Percentiles rank a stretch among this genome's conserved stretches.
These are phyloP conservation scores for Aspergillus steynii DNA, from an alignment of 495 filamentous ascomycete species.

Conservation along the genomic window DNA sequence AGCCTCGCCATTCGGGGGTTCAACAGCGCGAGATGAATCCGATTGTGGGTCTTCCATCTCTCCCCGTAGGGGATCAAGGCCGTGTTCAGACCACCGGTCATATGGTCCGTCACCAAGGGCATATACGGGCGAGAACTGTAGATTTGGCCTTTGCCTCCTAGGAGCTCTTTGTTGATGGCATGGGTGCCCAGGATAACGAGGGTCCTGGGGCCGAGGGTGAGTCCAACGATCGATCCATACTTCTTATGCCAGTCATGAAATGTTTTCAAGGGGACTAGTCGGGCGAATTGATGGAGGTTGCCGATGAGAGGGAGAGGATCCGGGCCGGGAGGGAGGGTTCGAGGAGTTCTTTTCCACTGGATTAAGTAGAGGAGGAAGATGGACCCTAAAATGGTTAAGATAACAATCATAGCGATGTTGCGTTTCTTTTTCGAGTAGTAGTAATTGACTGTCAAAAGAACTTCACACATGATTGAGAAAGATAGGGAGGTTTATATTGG, in stretches of 20 bases:
- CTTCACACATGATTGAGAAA: too few relatives aligned
- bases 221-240: neutral
- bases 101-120: neutral
- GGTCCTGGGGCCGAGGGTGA: neutral
- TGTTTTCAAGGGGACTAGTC: neutral
- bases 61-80: neutral
- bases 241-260: neutral
- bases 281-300: neutral
- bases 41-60: neutral
- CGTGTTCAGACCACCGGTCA: neutral
- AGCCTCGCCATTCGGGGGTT: neutral
- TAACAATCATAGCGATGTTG: too few relatives aligned
- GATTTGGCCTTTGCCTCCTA: neutral
- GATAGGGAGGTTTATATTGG: too few relatives aligned
- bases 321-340: neutral
- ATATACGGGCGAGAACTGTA: slow-evolving; percentile 1
- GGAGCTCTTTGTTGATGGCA: neutral
- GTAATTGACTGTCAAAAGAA: too few relatives aligned
- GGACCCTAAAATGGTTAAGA: too few relatives aligned
- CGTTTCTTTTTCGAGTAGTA: too few relatives aligned
- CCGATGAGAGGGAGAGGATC: neutral
- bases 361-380: too few relatives aligned
- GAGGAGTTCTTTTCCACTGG: too few relatives aligned
- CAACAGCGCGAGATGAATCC: neutral
- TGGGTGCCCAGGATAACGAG: neutral